These are phyloP conservation scores for Camellia oleifera DNA, from an alignment of 179 eudicot genomes.

Conservation along the genomic window DNA sequence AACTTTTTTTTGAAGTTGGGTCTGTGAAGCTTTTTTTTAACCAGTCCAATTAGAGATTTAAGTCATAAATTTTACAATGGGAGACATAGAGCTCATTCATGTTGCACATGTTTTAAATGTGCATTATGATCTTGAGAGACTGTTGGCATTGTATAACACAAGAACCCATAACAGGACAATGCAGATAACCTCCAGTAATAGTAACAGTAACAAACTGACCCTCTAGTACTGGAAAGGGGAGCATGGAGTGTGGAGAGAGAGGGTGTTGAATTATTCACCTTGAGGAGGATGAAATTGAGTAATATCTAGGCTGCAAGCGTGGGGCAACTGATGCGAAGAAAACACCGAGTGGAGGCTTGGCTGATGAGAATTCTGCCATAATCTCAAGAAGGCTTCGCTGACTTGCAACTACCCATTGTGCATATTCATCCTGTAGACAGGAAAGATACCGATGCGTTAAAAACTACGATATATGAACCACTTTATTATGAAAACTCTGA, in stretches of 20 bases:
- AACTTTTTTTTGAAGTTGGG: too few species aligned
- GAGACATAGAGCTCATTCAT: not conserved
- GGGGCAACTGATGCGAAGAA: constrained; percentile 95
- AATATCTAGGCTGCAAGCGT: constrained; percentile 90
- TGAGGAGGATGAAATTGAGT: constrained; percentile 96
- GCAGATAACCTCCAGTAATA: not conserved
- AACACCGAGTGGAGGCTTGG: constrained; percentile 94
- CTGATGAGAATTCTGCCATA: constrained; percentile 86
- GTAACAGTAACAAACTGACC: not conserved
- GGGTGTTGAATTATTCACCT: constrained; percentile 33
- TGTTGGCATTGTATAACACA: not conserved
- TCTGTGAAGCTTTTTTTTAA: too few species aligned
- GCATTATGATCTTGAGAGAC: not conserved
- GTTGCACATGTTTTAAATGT: not conserved
- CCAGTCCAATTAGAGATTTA: not conserved
- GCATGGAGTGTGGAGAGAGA: not conserved
- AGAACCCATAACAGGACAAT: not conserved
- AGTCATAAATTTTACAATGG: not conserved
- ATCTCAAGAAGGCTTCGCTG: constrained; percentile 97
- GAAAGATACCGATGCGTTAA: not conserved
- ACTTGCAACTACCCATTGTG: constrained; percentile 81
- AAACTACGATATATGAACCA: not conserved
- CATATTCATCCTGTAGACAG: constrained; percentile 79
- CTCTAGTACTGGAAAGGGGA: too few species aligned
- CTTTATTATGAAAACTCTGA: not conserved